Percentiles rank a stretch among this genome's conserved stretches.
Evolutionary conservation across 1,284 basidiomycete species (phyloP).

Genomic region (Melampsora americana): DNA sequence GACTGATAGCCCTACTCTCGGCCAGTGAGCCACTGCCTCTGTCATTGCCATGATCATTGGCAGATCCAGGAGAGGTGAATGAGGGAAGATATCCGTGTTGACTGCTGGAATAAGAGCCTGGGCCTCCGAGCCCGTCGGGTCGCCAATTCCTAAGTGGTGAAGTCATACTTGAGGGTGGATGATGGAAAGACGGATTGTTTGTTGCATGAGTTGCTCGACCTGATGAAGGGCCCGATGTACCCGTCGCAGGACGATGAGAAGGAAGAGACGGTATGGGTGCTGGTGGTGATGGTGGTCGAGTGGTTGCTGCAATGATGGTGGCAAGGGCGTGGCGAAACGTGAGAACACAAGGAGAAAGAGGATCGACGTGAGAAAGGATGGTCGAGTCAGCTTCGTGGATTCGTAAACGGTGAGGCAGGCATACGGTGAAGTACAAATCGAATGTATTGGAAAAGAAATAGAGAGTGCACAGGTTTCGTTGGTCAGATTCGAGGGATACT

Average conservation of each 20-base stretch:
- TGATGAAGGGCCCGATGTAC: background rate
- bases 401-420: background rate
- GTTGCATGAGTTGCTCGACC: slow-evolving; percentile 5
- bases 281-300: slow-evolving; percentile 22
- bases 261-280: slow-evolving; percentile 33
- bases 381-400: slow-evolving; percentile 34
- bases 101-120: slow-evolving; percentile 10
- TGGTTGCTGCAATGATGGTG: slow-evolving; percentile 19
- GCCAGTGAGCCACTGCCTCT: slow-evolving; percentile 21
- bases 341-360: slow-evolving; percentile 21
- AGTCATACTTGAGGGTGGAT: slow-evolving; percentile 32
- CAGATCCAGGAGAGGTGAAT: slow-evolving; percentile 28
- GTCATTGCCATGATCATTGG: slow-evolving; percentile 19
- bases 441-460: too few species aligned
- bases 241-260: slow-evolving; percentile 4
- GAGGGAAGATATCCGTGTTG: slow-evolving; percentile 23
- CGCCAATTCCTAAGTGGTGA: slow-evolving; percentile 25
- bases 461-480: too few species aligned
- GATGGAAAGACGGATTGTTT: slow-evolving; percentile 34
- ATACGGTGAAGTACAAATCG: background rate
- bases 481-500: too few species aligned
- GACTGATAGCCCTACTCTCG: slow-evolving; percentile 9
- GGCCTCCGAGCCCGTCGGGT: slow-evolving; percentile 13
- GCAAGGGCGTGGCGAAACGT: slow-evolving; percentile 20
- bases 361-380: slow-evolving; percentile 35